Base-by-base conservation (phyloP, 2,329 filamentous ascomycete genomes). In the Teratosphaeria viscida region DNA sequence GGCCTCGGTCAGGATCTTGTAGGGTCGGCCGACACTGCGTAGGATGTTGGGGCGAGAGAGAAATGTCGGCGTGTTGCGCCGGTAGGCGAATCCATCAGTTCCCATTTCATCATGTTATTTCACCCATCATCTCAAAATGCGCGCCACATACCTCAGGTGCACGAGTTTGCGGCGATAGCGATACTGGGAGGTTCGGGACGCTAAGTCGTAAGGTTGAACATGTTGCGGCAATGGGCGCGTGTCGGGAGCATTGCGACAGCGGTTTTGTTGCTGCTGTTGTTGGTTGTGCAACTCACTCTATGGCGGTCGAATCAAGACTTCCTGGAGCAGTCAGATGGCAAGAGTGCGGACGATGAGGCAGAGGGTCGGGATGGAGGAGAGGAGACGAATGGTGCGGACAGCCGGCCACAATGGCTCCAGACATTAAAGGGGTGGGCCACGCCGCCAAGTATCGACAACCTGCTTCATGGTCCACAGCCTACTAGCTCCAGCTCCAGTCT, bases 141-240 rank as follows among this genome's bases (percentile, higher is more conserved):
- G 43, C 43, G 16, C 43, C 43, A 26, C 43, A 23, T 19, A 8
- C 8, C 43, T 16, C 3, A 49, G 6, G 10, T 7, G 19, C 8
- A 23, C 43, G 19, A n/a, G 10, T 49, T 23, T 1, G 43, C 43
- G 3, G 43, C 43, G 37, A 43, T 43, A 49, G 43, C 19, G 37
- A 39, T 12, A 49, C 43, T 49, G 5, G 43, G n/a, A 23, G 19
- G 8, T 6, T 49, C 19, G 43, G 43, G 19, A 49, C 43, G 43
- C 32, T 54, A 54, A 32, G 19, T 4, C 26, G 34, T 7, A 54
- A 32, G 14, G 52, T 16, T 29, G 11, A 32, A 23, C 12, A 58
- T 58, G 57, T 19, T 52, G 27, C 27, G 59, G 37, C 55, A 57
- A 47, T 60, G 59, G 59, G n/a, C 47, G 32, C 59, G 55, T 27